Evolutionary conservation across 2,329 filamentous ascomycete genomes (phyloP).

Genomic region (Tolypocladium inflatum): DNA sequence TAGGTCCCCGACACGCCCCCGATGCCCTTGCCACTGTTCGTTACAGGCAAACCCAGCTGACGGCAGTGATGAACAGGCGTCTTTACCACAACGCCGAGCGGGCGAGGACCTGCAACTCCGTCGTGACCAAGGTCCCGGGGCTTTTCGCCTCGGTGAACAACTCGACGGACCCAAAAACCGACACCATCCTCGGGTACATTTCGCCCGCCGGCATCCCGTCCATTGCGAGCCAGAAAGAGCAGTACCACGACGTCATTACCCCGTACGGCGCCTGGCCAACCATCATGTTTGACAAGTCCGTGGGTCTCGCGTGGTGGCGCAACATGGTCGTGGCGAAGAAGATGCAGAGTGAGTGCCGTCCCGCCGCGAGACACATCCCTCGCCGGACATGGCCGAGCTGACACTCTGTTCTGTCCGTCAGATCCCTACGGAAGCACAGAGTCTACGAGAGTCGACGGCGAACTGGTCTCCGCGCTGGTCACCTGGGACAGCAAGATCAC

Average conservation of each 20-base stretch:
- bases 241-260: slow-evolving; percentile 30
- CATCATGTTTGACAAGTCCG: slow-evolving; percentile 24
- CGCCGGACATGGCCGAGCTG: neutral
- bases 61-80: slow-evolving; percentile 12
- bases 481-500: slow-evolving; percentile 35
- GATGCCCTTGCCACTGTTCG: no score
- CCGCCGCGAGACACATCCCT: neutral
- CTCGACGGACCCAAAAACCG: slow-evolving; percentile 23
- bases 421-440: slow-evolving; percentile 32
- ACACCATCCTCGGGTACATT: slow-evolving; percentile 28
- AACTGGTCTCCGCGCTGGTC: slow-evolving; percentile 26
- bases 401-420: slow-evolving; percentile 5
- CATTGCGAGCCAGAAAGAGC: slow-evolving; percentile 26
- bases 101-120: slow-evolving; percentile 31
- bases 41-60: neutral
- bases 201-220: slow-evolving; percentile 30
- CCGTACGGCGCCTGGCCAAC: slow-evolving; percentile 29
- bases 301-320: slow-evolving; percentile 32
- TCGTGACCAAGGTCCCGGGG: slow-evolving; percentile 24
- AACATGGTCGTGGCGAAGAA: slow-evolving; percentile 31
- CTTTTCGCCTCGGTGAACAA: slow-evolving; percentile 34
- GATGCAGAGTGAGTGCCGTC: slow-evolving; percentile 28
- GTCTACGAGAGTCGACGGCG: slow-evolving; percentile 27
- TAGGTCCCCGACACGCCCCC: slow-evolving; percentile 4
- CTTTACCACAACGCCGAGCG: slow-evolving; percentile 29